A percentile compares a stretch with the other conserved stretches of the same genome.
Evolutionary conservation across 352 stramenopile species (phyloP).

Genomic region (Phytophthora pisi): DNA sequence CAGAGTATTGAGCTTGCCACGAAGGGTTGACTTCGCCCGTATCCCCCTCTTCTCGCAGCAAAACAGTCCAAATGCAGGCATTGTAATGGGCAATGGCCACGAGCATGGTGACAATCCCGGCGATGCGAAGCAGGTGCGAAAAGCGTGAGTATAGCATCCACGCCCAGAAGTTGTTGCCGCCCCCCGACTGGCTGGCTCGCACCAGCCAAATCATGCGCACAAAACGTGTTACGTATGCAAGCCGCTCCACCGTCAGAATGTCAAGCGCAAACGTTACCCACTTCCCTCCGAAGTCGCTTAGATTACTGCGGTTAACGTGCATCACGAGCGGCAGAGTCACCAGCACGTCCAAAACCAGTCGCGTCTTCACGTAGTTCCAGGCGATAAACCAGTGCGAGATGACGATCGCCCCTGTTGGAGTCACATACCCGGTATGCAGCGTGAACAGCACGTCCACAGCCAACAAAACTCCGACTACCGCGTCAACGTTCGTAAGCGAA

Average conservation of each 20-base stretch:
- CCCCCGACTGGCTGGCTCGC: not conserved
- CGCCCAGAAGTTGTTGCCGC: conserved; percentile 16
- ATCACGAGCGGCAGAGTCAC: not conserved
- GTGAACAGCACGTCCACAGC: conserved; percentile 10
- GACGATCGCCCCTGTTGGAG: not conserved
- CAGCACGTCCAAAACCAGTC: not conserved
- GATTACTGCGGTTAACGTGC: not conserved
- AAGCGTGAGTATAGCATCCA: conserved; percentile 40
- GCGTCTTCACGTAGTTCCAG: not conserved
- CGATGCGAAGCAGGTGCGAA: conserved; percentile 36
- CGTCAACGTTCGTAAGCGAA: not conserved
- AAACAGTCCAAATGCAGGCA: conserved; percentile 40
- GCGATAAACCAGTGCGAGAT: not conserved
- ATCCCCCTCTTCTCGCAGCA: not conserved
- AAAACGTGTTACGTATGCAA: conserved; percentile 19
- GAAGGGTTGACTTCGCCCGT: not conserved
- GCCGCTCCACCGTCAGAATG: conserved; percentile 12
- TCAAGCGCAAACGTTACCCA: not conserved
- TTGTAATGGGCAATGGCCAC: conserved; percentile 48
- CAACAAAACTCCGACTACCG: conserved; percentile 17
- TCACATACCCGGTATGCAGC: conserved; percentile 1
- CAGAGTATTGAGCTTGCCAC: conserved; percentile 24
- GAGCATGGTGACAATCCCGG: conserved; percentile 38
- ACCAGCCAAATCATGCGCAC: conserved; percentile 25
- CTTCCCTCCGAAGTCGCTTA: not conserved